Evolutionary conservation across 441 rosid species (phyloP).

Genomic region (Sinapis alba): DNA sequence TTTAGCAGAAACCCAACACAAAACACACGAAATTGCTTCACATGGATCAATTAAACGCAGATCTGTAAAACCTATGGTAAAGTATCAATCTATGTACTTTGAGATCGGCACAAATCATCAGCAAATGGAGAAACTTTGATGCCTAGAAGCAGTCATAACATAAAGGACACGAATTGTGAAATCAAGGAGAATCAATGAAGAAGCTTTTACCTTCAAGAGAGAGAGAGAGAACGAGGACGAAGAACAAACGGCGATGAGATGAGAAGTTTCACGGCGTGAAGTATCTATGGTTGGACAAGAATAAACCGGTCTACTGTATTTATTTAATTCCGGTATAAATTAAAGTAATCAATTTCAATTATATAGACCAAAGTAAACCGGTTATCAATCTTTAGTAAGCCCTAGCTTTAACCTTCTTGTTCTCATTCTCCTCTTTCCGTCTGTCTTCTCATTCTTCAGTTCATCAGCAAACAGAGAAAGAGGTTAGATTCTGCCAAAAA

Average conservation of each 20-base stretch:
- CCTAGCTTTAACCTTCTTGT: conserved; percentile 27
- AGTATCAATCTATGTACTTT: neutral
- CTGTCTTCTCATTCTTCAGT: neutral
- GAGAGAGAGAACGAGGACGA: neutral
- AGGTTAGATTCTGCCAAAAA: neutral
- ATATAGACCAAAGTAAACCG: neutral
- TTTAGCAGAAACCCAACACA: neutral
- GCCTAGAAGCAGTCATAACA: neutral
- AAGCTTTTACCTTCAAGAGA: conserved; percentile 13
- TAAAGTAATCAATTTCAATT: neutral
- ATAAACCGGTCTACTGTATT: neutral
- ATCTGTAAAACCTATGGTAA: neutral
- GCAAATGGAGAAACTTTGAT: neutral
- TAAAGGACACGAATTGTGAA: neutral
- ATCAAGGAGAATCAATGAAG: neutral
- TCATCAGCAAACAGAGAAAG: neutral
- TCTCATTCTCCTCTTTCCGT: neutral
- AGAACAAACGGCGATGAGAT: conserved; percentile 12
- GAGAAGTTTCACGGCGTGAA: neutral
- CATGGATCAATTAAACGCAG: neutral
- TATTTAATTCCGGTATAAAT: neutral
- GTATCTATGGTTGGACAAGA: neutral
- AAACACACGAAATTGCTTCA: neutral
- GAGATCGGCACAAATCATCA: neutral
- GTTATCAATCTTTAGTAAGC: conserved; percentile 27